Evolutionary conservation across 2,329 filamentous ascomycete genomes (phyloP).

Genomic region (Berkeleyomyces rouxiae): DNA sequence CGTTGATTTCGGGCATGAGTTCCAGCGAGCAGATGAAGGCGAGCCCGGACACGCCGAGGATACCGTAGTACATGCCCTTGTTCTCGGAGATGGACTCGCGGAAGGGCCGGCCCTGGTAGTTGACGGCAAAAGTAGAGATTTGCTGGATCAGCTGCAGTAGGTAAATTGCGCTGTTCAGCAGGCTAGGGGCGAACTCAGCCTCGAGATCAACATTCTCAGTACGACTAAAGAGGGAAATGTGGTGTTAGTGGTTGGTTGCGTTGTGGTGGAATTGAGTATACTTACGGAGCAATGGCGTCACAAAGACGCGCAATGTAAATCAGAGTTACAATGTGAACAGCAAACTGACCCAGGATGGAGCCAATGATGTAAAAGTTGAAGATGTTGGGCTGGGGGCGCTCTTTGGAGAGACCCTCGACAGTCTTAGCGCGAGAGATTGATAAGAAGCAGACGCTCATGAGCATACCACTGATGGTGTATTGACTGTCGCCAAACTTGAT

Average conservation of each 20-base stretch:
- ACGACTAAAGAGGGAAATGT: constrained; percentile 23
- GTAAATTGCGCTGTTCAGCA: constrained; percentile 94
- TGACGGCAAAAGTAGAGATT: constrained; percentile 97
- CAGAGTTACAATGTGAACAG: constrained; percentile 81
- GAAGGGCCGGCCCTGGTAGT: constrained; percentile 97
- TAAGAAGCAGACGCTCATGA: constrained; percentile 98
- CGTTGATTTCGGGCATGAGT: constrained; percentile 87
- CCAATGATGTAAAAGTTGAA: constrained; percentile 99
- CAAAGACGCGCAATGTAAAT: constrained; percentile 90
- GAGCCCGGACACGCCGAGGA: constrained; percentile 73
- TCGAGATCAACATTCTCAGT: constrained; percentile 64
- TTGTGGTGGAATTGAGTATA: constrained; percentile 17
- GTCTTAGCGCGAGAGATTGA: constrained; percentile 96
- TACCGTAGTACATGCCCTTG: constrained; percentile 94
- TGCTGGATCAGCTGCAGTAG: constrained; percentile 96
- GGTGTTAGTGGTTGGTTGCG: constrained; percentile 18
- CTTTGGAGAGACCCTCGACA: constrained; percentile 88
- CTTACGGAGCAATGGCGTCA: constrained; percentile 69
- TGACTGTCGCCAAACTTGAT: constrained; percentile 99
- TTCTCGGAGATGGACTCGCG: constrained; percentile 91
- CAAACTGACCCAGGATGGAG: constrained; percentile 92
- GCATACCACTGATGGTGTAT: constrained; percentile 96
- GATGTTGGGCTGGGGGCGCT: constrained; percentile 94
- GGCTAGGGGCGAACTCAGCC: constrained; percentile 80
- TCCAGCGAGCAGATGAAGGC: constrained; percentile 92